A percentile compares a stretch with the other conserved stretches of the same genome.
These are phyloP conservation scores for Skeletonema tropicum DNA, from an alignment of 108 stramenopile genomes.

Conservation along the genomic window DNA sequence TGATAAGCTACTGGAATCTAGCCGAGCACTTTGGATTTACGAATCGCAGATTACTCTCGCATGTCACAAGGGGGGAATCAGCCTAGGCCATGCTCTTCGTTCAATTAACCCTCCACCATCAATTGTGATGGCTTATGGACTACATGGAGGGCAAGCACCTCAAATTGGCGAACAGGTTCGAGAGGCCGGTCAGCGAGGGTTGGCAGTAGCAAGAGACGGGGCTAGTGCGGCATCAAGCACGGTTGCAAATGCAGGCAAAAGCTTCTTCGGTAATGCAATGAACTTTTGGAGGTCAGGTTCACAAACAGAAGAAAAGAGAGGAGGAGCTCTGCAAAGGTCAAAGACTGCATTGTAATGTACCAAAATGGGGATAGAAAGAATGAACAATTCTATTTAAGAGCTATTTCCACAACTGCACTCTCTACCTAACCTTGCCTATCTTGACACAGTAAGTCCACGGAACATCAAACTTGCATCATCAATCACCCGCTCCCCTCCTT, in stretches of 20 bases:
- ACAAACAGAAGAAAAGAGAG: not conserved
- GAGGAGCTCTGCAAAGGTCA: conserved; percentile 10
- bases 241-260: conserved; percentile 48
- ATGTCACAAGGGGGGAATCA: conserved; percentile 78
- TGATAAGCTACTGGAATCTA: conserved; percentile 72
- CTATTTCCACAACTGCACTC: not conserved
- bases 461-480: conserved; percentile 89
- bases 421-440: not conserved
- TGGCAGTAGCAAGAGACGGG: conserved; percentile 45
- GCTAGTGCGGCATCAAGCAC: conserved; percentile 49
- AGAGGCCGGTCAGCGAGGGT: conserved; percentile 43
- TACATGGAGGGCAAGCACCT: conserved; percentile 61
- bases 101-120: conserved; percentile 70
- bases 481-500: conserved; percentile 76
- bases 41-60: conserved; percentile 83
- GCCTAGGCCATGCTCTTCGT: conserved; percentile 66
- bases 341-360: conserved; percentile 14
- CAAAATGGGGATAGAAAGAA: not conserved
- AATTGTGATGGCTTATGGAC: conserved; percentile 85
- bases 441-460: conserved; percentile 51
- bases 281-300: conserved; percentile 39
- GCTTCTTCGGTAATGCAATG: conserved; percentile 49
- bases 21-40: conserved; percentile 82
- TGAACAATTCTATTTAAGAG: not conserved
- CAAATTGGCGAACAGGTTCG: conserved; percentile 43